Evolutionary conservation across 2,329 filamentous ascomycete genomes (phyloP), one percentile per base, ranked within the genome.

Genomic region (Fusarium denticulatum): DNA sequence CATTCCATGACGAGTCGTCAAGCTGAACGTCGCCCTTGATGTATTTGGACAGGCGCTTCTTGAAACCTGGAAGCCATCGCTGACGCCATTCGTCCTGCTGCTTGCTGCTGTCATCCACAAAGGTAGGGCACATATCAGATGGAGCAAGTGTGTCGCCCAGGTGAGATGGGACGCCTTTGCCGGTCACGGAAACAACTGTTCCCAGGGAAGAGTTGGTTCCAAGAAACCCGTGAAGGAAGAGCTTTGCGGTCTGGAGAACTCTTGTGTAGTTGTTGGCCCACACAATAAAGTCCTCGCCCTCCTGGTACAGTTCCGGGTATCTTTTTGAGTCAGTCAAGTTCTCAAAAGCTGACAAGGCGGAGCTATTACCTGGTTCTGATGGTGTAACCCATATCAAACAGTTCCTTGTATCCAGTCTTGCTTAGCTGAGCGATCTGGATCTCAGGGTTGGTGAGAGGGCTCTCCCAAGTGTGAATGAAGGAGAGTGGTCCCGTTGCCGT

Each of bases 181-280:
- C 83, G 20, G 90, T 90, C 43, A 93, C 84, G 0, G 88, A 87
- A 61, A 91, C 85, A 26, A 93, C 85, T 7, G 84, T 87, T 16
- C 89, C 89, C 1, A 87, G 81, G 6, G 84, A 82, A 0, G 85
- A 85, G 47, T 88, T 86, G 28, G 86, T 84, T 0, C 90, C 90
- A 1, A 92, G 79, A 76, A 88, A 92, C 13, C 90, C 90, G 37
- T 86, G 86, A 3, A 90, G 83, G 71, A 92, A 93, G 50, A 89
- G 84, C 58, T 88, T 83, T 4, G 90, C 90, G 5, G 89, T 90
- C 77, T 92, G 88, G 16, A 92, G 82, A 1, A 91, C 89, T 11
- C 89, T 86, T 11, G 88, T 87, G 79, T 92, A 92, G 74, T 90
- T 88, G 78, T 93, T 93, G 24, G 89, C 86, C 89, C 89, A 93